Percentiles rank a stretch among this genome's conserved stretches.
Conservation (phyloP, 2,329 filamentous ascomycete species). For the Albifimbria verrucaria region DNA sequence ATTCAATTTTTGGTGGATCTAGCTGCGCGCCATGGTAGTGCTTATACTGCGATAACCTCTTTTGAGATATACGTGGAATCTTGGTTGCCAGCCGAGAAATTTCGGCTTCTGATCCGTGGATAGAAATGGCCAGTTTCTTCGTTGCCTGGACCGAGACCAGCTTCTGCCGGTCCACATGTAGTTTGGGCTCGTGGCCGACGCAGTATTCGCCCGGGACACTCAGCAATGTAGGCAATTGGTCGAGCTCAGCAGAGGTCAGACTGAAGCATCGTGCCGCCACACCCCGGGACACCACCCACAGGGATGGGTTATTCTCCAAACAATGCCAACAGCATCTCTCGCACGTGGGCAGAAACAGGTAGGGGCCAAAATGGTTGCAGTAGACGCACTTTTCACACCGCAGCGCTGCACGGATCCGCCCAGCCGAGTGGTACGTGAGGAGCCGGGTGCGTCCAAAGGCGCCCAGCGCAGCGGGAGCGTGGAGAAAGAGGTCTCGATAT, state of each 20-base stretch:
- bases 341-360: constrained; percentile 28
- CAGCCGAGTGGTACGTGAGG: constrained; percentile 16
- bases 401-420: constrained; percentile 16
- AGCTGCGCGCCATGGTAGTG: background rate
- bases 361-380: constrained; percentile 24
- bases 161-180: background rate
- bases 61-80: background rate
- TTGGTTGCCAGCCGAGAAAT: background rate
- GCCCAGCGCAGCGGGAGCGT: constrained; percentile 23
- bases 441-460: constrained; percentile 20
- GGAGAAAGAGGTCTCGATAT: constrained; percentile 41
- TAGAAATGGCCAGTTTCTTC: background rate
- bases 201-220: background rate
- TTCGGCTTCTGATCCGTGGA: background rate
- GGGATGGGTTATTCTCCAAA: constrained; percentile 17
- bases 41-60: background rate
- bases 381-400: constrained; percentile 20
- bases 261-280: background rate
- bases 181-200: background rate
- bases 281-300: constrained; percentile 17
- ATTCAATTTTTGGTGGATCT: background rate
- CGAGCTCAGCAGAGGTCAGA: background rate
- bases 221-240: background rate
- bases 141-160: background rate
- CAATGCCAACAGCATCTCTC: constrained; percentile 28